Percentiles rank a stretch among this genome's conserved stretches.
These are phyloP conservation scores for Candida smagusa DNA, from an alignment of 1,139 yeast species.

Conservation along the genomic window DNA sequence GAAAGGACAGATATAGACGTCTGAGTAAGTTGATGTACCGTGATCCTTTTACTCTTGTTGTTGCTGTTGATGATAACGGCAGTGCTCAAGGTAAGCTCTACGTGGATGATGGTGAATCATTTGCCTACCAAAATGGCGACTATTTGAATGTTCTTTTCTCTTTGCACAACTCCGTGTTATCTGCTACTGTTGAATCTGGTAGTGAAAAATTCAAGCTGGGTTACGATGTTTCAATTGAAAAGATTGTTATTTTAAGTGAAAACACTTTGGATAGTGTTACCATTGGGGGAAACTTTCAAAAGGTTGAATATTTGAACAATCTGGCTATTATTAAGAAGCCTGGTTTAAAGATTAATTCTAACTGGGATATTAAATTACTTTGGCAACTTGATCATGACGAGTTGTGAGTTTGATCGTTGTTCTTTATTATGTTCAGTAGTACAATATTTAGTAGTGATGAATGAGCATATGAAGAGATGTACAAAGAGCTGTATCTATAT, in stretches of 20 bases:
- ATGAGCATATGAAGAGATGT: no score
- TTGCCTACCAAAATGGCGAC: constrained; percentile 50
- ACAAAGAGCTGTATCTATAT: no score
- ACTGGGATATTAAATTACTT: constrained; percentile 42
- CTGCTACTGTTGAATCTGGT: constrained; percentile 18
- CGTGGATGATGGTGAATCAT: constrained; percentile 82
- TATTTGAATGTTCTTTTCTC: constrained; percentile 40
- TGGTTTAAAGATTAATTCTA: constrained; percentile 40
- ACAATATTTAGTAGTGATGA: no score
- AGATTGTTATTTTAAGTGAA: constrained; percentile 46
- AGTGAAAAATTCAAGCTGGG: constrained; percentile 16
- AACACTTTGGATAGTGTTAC: neutral
- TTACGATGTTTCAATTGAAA: constrained; percentile 47
- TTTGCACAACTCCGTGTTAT: constrained; percentile 1
- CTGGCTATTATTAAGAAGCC: constrained; percentile 52
- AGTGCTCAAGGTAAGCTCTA: constrained; percentile 60
- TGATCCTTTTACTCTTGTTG: constrained; percentile 80
- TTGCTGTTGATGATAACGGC: constrained; percentile 54
- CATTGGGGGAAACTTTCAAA: constrained; percentile 6
- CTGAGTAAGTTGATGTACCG: constrained; percentile 69
- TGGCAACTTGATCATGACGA: constrained; percentile 24
- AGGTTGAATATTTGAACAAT: constrained; percentile 19
- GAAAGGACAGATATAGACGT: constrained; percentile 74
- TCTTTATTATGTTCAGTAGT: no score
- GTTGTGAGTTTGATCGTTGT: constrained; percentile 11